Evolutionary conservation across 352 stramenopile species (phyloP).

Genomic region (Vaucheria bursata): DNA sequence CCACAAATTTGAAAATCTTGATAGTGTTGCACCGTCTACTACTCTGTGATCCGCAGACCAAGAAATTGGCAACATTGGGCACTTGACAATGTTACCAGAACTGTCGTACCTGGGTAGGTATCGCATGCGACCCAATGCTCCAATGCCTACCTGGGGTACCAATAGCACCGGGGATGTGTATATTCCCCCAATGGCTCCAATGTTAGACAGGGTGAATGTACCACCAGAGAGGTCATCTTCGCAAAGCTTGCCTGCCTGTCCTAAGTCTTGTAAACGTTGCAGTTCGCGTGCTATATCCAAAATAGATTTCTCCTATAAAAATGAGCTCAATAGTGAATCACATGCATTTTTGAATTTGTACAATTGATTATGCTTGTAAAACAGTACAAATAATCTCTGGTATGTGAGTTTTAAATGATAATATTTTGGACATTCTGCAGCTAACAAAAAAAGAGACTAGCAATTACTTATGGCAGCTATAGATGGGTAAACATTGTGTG

Average conservation of each 20-base stretch:
- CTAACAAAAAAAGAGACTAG: no score
- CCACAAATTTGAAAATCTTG: constrained; percentile 90
- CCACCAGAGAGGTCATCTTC: constrained; percentile 44
- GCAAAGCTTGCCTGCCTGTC: constrained; percentile 61
- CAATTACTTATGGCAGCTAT: no score
- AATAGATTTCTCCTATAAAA: no score
- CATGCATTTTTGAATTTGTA: no score
- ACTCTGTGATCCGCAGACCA: constrained; percentile 96
- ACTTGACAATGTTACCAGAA: constrained; percentile 64
- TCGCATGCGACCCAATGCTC: constrained; percentile 89
- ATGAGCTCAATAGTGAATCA: no score
- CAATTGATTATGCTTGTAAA: no score
- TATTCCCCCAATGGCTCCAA: constrained; percentile 91
- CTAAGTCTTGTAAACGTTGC: constrained; percentile 68
- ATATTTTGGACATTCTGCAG: no score
- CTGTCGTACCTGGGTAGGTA: constrained; percentile 78
- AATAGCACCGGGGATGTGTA: constrained; percentile 85
- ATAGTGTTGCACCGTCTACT: constrained; percentile 94
- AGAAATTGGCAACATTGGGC: constrained; percentile 87
- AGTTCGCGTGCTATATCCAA: constrained; percentile 66
- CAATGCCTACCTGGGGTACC: constrained; percentile 72
- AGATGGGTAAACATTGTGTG: no score
- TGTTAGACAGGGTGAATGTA: constrained; percentile 61
- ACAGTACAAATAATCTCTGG: no score
- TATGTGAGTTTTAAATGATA: no score